Evolutionary conservation across 495 filamentous ascomycete species (phyloP), one percentile per base, ranked within the genome.

Genomic region (Penicillium crystallinum): DNA sequence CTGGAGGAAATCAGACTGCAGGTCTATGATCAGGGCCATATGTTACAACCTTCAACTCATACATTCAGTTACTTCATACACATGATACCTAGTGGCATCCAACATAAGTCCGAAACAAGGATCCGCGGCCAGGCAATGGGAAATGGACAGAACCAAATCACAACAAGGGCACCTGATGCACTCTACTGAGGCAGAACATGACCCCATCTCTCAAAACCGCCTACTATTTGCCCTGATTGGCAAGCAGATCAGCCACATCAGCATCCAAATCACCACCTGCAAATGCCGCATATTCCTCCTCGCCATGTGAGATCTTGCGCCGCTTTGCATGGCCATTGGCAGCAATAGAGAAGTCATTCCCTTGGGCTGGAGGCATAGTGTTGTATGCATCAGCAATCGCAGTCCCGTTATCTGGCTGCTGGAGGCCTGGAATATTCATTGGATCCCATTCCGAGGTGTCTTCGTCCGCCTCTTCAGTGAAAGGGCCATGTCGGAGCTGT

Each of bases 201-300:
- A n/a, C 29, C 18, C 22, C 12, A 5, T 21, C 2, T 2, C 18
- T 45, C 42, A 27, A 22, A 27, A 4, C 17, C 12, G 8, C 36
- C 30, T 45, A 44, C 30, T 57, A 42, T 23, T 50, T 56, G n/a
- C 67, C 69, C 53, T 83, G 75, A 34, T 82, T 79, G 46, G 82
- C 77, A 52, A 95, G 72, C 67, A 91, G 81, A 52, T 90, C 86
- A n/a, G 85, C 84, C 29, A 95, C 87, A 67, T 92, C 89, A 1
- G 86, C 84, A 61, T 95, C 89, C 56, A 95, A 74, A 25, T 83
- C 90, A 54, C 76, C 80, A 11, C 74, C 75, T 0, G 82, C 87
- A 44, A 90, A 81, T 45, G 84, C 81, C 4, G 82, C 81, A 57
- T 89, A 87, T 38, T 86, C 84, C 30, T 87, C 86, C 38, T 84